A percentile compares a stretch with the other conserved stretches of the same genome.
Conservation (phyloP, 2,329 filamentous ascomycete genomes). For the Neophaeococcomyces aloes region DNA sequence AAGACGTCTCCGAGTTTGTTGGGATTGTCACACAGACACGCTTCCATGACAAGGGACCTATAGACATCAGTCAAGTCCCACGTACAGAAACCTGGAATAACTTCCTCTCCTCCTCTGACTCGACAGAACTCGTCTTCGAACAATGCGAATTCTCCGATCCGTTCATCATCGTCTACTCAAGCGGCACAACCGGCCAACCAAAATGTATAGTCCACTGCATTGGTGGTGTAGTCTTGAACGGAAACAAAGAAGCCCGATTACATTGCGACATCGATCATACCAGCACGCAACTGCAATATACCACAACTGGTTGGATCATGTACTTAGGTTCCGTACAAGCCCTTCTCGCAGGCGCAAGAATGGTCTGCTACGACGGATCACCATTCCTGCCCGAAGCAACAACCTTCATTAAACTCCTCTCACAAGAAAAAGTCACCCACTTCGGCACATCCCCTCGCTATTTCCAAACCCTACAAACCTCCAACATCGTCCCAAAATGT, state of each 20-base stretch:
- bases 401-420: slow-evolving; percentile 53
- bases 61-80: slow-evolving; percentile 48
- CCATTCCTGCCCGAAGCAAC: slow-evolving; percentile 62
- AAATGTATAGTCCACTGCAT: slow-evolving; percentile 74
- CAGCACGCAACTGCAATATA: slow-evolving; percentile 47
- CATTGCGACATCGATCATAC: slow-evolving; percentile 39
- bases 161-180: slow-evolving; percentile 65
- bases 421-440: slow-evolving; percentile 56
- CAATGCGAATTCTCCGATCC: slow-evolving; percentile 59
- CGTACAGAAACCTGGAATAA: slow-evolving; percentile 30
- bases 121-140: slow-evolving; percentile 26
- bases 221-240: slow-evolving; percentile 29
- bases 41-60: slow-evolving; percentile 39
- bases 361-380: slow-evolving; percentile 71
- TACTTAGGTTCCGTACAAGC: slow-evolving; percentile 49
- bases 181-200: slow-evolving; percentile 70
- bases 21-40: slow-evolving; percentile 57
- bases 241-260: slow-evolving; percentile 50
- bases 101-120: slow-evolving; percentile 28
- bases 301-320: slow-evolving; percentile 82
- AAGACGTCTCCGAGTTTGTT: slow-evolving; percentile 48
- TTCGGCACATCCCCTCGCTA: slow-evolving; percentile 68
- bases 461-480: slow-evolving; percentile 61
- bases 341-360: slow-evolving; percentile 50
- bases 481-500: slow-evolving; percentile 50